Percentiles rank a stretch among this genome's conserved stretches.
Evolutionary conservation across 2,329 filamentous ascomycete genomes (phyloP).

Genomic region (Colletotrichum spaethianum): DNA sequence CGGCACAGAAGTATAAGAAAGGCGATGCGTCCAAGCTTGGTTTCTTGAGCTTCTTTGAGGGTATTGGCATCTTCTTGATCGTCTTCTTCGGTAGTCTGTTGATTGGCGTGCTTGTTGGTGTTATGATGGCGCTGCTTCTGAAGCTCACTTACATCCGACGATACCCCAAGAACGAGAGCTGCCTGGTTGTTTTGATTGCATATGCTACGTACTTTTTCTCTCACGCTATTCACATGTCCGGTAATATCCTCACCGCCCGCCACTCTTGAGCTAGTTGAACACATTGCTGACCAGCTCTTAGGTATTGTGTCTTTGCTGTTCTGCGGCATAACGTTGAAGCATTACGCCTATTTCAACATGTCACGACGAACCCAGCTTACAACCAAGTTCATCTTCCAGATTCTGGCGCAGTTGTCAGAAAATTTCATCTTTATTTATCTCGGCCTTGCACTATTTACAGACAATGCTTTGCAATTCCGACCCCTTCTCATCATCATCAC

Average conservation of each 20-base stretch:
- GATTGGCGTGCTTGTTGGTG: slow-evolving; percentile 89
- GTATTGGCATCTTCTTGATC: slow-evolving; percentile 92
- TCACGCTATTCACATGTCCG: slow-evolving; percentile 95
- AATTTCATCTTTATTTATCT: slow-evolving; percentile 99
- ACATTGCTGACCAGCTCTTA: slow-evolving; percentile 53
- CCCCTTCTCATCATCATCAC: slow-evolving; percentile 96
- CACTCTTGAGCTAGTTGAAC: neutral
- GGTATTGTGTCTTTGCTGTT: slow-evolving; percentile 97
- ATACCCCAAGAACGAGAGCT: slow-evolving; percentile 97
- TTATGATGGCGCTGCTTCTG: slow-evolving; percentile 87
- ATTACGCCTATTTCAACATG: slow-evolving; percentile 99
- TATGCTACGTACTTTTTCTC: slow-evolving; percentile 99
- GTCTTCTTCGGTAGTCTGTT: slow-evolving; percentile 96
- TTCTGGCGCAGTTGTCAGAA: slow-evolving; percentile 94
- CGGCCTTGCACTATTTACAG: slow-evolving; percentile 93
- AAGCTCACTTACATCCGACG: slow-evolving; percentile 96
- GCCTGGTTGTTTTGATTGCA: slow-evolving; percentile 91
- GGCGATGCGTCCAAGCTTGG: slow-evolving; percentile 80
- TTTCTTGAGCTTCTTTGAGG: slow-evolving; percentile 88
- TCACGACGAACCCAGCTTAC: slow-evolving; percentile 96
- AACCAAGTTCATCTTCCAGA: slow-evolving; percentile 97
- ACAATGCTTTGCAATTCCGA: slow-evolving; percentile 89
- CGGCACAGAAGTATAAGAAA: slow-evolving; percentile 91
- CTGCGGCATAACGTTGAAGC: slow-evolving; percentile 97
- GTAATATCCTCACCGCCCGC: slow-evolving; percentile 65